Evolutionary conservation across 306 rosid species (phyloP).

Genomic region (Lotus japonicus): DNA sequence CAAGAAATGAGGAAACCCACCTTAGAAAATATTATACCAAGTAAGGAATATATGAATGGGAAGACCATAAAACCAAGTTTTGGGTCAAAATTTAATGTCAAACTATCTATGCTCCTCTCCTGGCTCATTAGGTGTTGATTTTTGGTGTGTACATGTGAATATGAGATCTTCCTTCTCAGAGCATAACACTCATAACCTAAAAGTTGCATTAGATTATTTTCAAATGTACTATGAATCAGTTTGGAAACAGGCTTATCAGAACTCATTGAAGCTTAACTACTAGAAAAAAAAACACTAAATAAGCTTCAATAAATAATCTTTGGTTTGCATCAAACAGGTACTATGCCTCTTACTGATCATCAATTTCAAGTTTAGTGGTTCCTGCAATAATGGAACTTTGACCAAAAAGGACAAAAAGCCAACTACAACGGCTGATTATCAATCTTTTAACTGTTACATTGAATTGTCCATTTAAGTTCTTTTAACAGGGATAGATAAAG

Average conservation of each 20-base stretch:
- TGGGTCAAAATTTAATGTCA: background rate
- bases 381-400: constrained; percentile 9
- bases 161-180: background rate
- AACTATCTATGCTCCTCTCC: background rate
- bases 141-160: background rate
- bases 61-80: background rate
- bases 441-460: constrained; percentile 62
- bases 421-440: constrained; percentile 7
- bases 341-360: background rate
- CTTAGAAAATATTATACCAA: background rate
- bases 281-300: too few relatives aligned
- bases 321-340: too few relatives aligned
- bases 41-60: background rate
- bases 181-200: background rate
- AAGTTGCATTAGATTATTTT: background rate
- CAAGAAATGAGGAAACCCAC: too few relatives aligned
- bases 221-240: background rate
- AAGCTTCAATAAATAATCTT: too few relatives aligned
- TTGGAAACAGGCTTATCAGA: too few relatives aligned
- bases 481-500: constrained; percentile 13
- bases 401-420: constrained; percentile 4
- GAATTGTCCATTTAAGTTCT: constrained; percentile 28
- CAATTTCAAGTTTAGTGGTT: constrained; percentile 19
- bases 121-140: background rate
- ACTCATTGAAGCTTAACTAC: too few relatives aligned